Evolutionary conservation across 2,329 filamentous ascomycete genomes (phyloP), one percentile per base, ranked within the genome.

Genomic region (Microdochium trichocladiopsis): DNA sequence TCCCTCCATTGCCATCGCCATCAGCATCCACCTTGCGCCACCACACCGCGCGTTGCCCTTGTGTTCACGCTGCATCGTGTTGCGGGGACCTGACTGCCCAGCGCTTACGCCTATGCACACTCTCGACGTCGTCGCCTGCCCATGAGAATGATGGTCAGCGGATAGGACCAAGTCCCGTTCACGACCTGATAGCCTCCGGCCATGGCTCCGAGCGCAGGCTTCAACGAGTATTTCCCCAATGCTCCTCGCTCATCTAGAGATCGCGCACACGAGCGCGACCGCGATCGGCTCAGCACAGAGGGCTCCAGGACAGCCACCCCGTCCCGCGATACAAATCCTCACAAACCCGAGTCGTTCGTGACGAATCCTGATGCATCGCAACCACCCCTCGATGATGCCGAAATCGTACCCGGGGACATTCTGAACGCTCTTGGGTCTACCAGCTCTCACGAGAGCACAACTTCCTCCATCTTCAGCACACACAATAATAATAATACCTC

Each of bases 221-320:
- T 91, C 79, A 88, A 87, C 73, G 84, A 91, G 74, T 94, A 90
- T 79, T 92, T 91, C 72, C 88, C 87, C 61, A 83, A 86, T 67
- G 88, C 87, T 66, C 87, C 88, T 61, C 81, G 82, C 62, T 83
- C 82, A 53, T 76, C 78, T 52, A 75, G 75, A 68, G 77, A 81
- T 66, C 76, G 76, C 63, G 77, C 79, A 58, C 77, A 77, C 66
- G 80, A 84, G 68, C 76, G 82, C 66, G 80, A 83, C 65, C 84
- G 78, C 68, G 75, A 78, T 74, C 82, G 73, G 68, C 69, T 70
- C 55, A 73, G 72, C 62, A 63, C 66, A 50, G 56, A 52, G 57
- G 60, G 57, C 56, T 54, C 60, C 48, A 65, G 59, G 58, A 60
- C 57, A 52, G 56, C 58, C 53, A 55, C 60, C 49, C 55, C 63